phyloP scores from a whole-genome alignment of 169 alveolate genomes.

The Eimeria tenella region DNA sequence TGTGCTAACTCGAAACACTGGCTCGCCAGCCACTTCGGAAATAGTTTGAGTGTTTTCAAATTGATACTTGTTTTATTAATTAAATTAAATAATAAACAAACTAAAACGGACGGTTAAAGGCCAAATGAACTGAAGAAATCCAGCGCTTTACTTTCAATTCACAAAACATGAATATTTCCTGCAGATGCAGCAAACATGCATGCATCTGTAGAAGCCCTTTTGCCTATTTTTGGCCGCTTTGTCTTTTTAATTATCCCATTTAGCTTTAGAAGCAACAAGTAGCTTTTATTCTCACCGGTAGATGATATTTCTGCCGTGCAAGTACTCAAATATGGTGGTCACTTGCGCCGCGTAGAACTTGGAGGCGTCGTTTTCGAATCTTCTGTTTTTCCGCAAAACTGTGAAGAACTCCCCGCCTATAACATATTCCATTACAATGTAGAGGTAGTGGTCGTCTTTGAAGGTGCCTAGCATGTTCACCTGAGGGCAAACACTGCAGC shows the following conservation, averaged over 20 bases:
- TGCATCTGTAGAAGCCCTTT: background rate
- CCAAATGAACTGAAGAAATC: background rate
- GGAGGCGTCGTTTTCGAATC: constrained; percentile 87
- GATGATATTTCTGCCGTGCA: constrained; percentile 94
- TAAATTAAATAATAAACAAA: no score
- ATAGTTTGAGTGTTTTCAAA: no score
- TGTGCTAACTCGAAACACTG: no score
- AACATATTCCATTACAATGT: constrained; percentile 87
- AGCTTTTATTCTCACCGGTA: constrained; percentile 87
- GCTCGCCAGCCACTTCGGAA: no score
- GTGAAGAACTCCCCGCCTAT: constrained; percentile 93
- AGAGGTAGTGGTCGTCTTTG: constrained; percentile 74
- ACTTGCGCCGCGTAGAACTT: constrained; percentile 92
- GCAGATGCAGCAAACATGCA: background rate
- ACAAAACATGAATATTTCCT: background rate
- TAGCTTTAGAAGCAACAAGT: no score
- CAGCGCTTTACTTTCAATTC: no score
- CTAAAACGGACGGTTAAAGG: no score
- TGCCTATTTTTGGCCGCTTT: background rate
- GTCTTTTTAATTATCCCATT: background rate
- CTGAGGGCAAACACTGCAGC: constrained; percentile 63
- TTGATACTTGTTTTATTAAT: no score
- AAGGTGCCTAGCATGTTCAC: constrained; percentile 80
- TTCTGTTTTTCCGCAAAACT: constrained; percentile 87
- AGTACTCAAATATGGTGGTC: constrained; percentile 95